Conservation (phyloP, 108 stramenopile genomes). For the Asterionellopsis glacialis region DNA sequence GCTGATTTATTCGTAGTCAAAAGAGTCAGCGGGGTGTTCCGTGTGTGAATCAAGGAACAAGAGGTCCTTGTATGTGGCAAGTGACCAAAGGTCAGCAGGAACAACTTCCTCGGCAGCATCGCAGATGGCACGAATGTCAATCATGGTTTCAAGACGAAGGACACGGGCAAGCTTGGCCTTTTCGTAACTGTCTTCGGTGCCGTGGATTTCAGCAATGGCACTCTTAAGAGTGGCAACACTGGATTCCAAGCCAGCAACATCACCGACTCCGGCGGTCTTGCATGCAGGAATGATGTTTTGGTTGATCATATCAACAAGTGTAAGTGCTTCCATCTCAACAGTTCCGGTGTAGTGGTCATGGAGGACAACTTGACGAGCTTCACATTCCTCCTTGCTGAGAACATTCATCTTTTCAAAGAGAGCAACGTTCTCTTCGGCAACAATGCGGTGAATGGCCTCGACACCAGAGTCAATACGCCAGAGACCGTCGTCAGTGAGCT, state of each 20-base stretch:
- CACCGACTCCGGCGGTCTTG: constrained; percentile 69
- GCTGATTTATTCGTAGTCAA: constrained; percentile 19
- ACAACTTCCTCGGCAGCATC: constrained; percentile 90
- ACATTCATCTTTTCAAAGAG: constrained; percentile 92
- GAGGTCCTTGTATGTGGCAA: constrained; percentile 95
- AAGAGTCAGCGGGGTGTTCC: constrained; percentile 24
- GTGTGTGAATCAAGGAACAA: constrained; percentile 83
- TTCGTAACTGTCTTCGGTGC: constrained; percentile 54
- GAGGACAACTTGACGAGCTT: constrained; percentile 81
- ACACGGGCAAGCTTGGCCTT: constrained; percentile 75
- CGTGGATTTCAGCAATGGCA: constrained; percentile 61
- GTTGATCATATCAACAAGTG: constrained; percentile 91
- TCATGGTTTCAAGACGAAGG: constrained; percentile 90
- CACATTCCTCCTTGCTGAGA: constrained; percentile 75
- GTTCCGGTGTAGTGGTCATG: constrained; percentile 92
- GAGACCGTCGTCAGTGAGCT: constrained; percentile 83
- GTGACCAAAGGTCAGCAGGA: constrained; percentile 87
- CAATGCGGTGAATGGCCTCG: constrained; percentile 81
- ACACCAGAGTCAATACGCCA: constrained; percentile 94
- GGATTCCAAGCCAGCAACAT: constrained; percentile 66
- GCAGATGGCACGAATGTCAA: constrained; percentile 82
- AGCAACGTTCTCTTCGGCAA: constrained; percentile 79
- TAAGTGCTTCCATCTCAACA: constrained; percentile 90
- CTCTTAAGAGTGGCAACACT: constrained; percentile 56
- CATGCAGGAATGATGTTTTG: constrained; percentile 89